phyloP scores from a whole-genome alignment of 805 yeast species.

The Maudiozyma bulderi region DNA sequence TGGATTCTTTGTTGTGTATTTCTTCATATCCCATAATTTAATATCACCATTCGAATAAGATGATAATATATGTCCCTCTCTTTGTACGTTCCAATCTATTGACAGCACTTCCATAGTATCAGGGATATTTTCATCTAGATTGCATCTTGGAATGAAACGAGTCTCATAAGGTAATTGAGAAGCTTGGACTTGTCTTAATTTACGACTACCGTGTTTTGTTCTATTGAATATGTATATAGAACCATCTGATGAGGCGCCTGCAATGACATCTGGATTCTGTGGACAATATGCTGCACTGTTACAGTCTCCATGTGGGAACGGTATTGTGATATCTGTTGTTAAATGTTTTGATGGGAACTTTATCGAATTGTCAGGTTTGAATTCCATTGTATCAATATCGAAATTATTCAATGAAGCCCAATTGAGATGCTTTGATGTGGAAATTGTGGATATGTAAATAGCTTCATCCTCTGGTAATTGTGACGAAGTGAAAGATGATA shows the following conservation, averaged over 20 bases:
- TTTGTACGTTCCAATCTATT: conserved; percentile 60
- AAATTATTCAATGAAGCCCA: conserved; percentile 30
- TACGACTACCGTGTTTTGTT: conserved; percentile 61
- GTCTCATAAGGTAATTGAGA: conserved; percentile 13
- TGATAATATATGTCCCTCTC: conserved; percentile 49
- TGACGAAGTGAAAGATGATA: conserved; percentile 29
- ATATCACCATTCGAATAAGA: conserved; percentile 58
- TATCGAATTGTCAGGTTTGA: conserved; percentile 25
- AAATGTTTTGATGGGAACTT: conserved; percentile 24
- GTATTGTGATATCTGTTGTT: conserved; percentile 19
- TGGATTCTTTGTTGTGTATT: conserved; percentile 25
- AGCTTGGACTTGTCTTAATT: conserved; percentile 11
- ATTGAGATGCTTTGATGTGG: conserved; percentile 24
- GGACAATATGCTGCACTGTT: conserved; percentile 70
- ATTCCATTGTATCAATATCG: conserved; percentile 31
- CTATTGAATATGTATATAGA: conserved; percentile 62
- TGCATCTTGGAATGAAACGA: conserved; percentile 5
- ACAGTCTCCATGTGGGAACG: conserved; percentile 43
- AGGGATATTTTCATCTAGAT: conserved; percentile 15
- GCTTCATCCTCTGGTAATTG: conserved; percentile 29
- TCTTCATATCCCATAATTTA: conserved; percentile 57
- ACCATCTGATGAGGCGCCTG: conserved; percentile 62
- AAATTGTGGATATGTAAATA: conserved; percentile 20
- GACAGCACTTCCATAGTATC: conserved; percentile 51
- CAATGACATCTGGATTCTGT: conserved; percentile 75